Base-by-base conservation (phyloP, 306 rosid genomes). In the Abrus precatorius region DNA sequence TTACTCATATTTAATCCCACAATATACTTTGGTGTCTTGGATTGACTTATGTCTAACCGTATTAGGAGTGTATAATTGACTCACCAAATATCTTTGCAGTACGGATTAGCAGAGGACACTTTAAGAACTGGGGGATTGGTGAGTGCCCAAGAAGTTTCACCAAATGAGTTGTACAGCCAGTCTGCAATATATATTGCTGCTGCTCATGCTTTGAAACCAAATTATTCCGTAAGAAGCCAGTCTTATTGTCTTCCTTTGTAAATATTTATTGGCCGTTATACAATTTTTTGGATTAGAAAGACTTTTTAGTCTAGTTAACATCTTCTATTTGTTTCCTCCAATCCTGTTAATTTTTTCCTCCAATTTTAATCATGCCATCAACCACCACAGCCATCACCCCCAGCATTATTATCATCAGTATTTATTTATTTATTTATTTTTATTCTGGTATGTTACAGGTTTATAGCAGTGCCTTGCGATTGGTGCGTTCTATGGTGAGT, bases 171-270 rank as follows among this genome's bases (percentile, higher is more conserved):
- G 86, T 96, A 96, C 89, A 91, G 99, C 88, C 99, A 96, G 87
- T 96, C 99, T 54, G 99, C 99, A 30, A 95, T 96, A 83, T 93
- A 96, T 86, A 96, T 96, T 82, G 98, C 98, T 40, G 97, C 99
- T 88, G 97, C 99, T 69, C 99, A 95, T 89, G 97, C 99, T 54
- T 82, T 95, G 88, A 95, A 93, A 85, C 94, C 99, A 65, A 95
- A 79, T 78, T 95, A 96, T 88, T 92, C 94, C 52, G 99, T 95
- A 89, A 85, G 92, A 74, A 54, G 75, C 41, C 53, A 33, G 62
- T 48, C 55, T 77, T 7, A 40, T 55, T 50, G 62, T 40, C 75
- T 81, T 74, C 69, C 53, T 80, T 71, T 5, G 49, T 56, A 38
- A 63, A 75, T 63, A 65, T 27, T 10, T 75, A 29, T 20, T 68